These are phyloP conservation scores for Eucalyptus caleyi DNA, from an alignment of 345 rosid species.

Conservation along the genomic window DNA sequence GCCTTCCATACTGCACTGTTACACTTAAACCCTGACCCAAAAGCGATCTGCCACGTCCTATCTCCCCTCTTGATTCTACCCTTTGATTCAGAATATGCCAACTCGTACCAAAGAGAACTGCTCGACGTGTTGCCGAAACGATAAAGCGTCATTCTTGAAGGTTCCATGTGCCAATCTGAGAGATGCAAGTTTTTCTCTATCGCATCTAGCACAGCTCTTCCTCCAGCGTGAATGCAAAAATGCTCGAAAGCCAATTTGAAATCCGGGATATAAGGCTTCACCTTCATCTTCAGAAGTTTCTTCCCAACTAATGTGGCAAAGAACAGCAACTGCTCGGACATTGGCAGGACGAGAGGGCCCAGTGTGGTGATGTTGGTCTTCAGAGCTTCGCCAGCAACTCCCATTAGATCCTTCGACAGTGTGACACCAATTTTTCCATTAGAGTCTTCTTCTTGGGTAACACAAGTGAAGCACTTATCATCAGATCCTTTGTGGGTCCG, in stretches of 20 bases:
- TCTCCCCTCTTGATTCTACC: conserved; percentile 1
- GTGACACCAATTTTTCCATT: conserved; percentile 1
- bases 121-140: conserved; percentile 1
- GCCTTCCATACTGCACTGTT: conserved; percentile 7
- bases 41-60: conserved; percentile 2
- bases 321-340: conserved; percentile 3
- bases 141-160: conserved; percentile 1
- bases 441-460: conserved; percentile 3
- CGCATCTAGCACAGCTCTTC: background rate
- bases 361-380: conserved; percentile 1
- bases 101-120: conserved; percentile 5
- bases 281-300: conserved; percentile 2
- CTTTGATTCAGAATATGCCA: background rate
- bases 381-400: background rate
- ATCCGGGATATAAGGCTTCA: conserved; percentile 1
- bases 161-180: conserved; percentile 1
- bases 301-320: background rate
- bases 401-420: conserved; percentile 1
- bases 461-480: conserved; percentile 2
- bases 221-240: conserved; percentile 6
- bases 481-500: conserved; percentile 6
- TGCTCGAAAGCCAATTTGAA: conserved; percentile 5
- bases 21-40: conserved; percentile 2
- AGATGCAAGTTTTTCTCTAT: background rate
- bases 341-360: background rate